phyloP scores from a whole-genome alignment of 495 filamentous ascomycete species.

The Aspergillus steynii region DNA sequence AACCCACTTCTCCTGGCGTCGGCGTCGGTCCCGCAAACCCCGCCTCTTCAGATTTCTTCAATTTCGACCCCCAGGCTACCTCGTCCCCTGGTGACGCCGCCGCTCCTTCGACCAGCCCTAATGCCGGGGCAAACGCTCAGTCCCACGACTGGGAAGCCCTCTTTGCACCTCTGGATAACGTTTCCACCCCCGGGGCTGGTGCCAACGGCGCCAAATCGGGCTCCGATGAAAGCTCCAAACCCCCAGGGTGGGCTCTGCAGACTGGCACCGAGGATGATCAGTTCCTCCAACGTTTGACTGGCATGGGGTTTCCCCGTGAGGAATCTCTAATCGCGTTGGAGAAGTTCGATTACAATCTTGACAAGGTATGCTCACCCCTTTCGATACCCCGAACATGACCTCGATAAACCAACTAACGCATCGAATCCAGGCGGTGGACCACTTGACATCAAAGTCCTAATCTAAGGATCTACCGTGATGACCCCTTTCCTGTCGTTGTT shows the following conservation, averaged over 20 bases:
- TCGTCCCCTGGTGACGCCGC: slow-evolving; percentile 44
- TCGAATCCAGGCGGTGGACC: slow-evolving; percentile 17
- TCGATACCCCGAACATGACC: background rate
- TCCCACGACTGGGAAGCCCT: slow-evolving; percentile 93
- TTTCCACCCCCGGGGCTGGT: slow-evolving; percentile 41
- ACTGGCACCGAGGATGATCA: slow-evolving; percentile 83
- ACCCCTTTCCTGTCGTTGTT: background rate
- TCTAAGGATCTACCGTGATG: background rate
- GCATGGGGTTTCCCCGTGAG: slow-evolving; percentile 83
- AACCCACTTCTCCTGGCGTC: slow-evolving; percentile 17
- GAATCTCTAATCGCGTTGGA: slow-evolving; percentile 84
- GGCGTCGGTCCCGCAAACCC: slow-evolving; percentile 21
- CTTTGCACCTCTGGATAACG: slow-evolving; percentile 73
- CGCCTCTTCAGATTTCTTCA: slow-evolving; percentile 41
- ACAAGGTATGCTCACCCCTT: slow-evolving; percentile 68
- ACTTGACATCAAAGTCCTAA: slow-evolving; percentile 20
- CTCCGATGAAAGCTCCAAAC: slow-evolving; percentile 31
- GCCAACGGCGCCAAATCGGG: slow-evolving; percentile 22
- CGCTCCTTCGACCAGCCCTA: slow-evolving; percentile 25
- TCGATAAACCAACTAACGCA: background rate
- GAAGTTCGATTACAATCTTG: slow-evolving; percentile 93
- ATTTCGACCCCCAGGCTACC: slow-evolving; percentile 53
- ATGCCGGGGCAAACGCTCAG: slow-evolving; percentile 31
- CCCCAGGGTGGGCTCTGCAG: slow-evolving; percentile 67
- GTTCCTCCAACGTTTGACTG: slow-evolving; percentile 84